phyloP scores from a whole-genome alignment of 1,284 basidiomycete genomes.

The Calocybe gambosa region DNA sequence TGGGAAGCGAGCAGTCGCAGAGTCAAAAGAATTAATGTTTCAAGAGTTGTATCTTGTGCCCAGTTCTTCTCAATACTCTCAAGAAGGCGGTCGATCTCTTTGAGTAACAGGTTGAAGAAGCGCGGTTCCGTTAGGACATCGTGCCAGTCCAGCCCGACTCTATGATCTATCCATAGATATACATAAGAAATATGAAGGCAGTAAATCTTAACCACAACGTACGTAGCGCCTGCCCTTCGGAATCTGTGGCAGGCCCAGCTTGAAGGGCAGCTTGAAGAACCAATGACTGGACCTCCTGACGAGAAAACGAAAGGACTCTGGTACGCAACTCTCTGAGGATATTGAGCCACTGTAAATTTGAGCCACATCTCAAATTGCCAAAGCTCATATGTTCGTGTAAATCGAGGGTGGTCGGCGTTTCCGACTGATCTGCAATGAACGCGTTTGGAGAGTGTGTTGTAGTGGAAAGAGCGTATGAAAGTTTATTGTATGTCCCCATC shows the following conservation, averaged over 20 bases:
- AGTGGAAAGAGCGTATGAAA: slow-evolving; percentile 31
- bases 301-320: slow-evolving; percentile 29
- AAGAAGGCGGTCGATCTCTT: slow-evolving; percentile 24
- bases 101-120: slow-evolving; percentile 29
- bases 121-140: slow-evolving; percentile 19
- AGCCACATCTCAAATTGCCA: slow-evolving; percentile 36
- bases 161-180: slow-evolving; percentile 22
- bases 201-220: slow-evolving; percentile 18
- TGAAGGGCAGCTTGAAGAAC: slow-evolving; percentile 37
- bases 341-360: slow-evolving; percentile 43
- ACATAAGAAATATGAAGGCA: slow-evolving; percentile 30
- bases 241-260: slow-evolving; percentile 27
- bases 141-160: slow-evolving; percentile 26
- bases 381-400: slow-evolving; percentile 41
- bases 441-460: slow-evolving; percentile 37
- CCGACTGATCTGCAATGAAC: slow-evolving; percentile 34
- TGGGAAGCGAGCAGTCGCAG: no score
- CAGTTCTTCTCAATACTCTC: slow-evolving; percentile 31
- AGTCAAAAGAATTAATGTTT: slow-evolving; percentile 29
- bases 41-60: slow-evolving; percentile 31
- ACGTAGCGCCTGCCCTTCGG: slow-evolving; percentile 28
- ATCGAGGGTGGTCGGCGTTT: slow-evolving; percentile 29
- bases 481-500: slow-evolving; percentile 25
- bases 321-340: slow-evolving; percentile 35
- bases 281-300: slow-evolving; percentile 33